phyloP scores from a whole-genome alignment of 192 early-diverging fungal genomes.

The Coemansia sp. region DNA sequence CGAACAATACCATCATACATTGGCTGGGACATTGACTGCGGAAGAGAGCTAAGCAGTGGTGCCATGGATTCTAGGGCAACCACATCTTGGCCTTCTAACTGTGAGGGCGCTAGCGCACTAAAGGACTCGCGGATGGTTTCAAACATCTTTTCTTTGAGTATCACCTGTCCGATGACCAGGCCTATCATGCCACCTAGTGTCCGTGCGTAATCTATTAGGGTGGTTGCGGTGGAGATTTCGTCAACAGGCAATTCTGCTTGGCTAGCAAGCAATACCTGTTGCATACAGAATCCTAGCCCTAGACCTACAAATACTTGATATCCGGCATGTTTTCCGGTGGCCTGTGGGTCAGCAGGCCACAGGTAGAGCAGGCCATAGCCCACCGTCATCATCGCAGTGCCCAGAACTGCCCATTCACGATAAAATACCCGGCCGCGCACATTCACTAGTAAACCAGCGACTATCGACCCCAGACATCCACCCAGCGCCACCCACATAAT shows the following conservation, averaged over 20 bases:
- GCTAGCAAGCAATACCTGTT: slow-evolving; percentile 45
- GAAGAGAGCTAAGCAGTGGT: slow-evolving; percentile 38
- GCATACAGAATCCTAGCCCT: slow-evolving; percentile 51
- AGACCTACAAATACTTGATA: slow-evolving; percentile 42
- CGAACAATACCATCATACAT: slow-evolving; percentile 37
- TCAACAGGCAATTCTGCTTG: slow-evolving; percentile 36
- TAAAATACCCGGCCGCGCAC: slow-evolving; percentile 38
- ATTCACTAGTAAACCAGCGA: slow-evolving; percentile 29
- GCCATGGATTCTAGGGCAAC: slow-evolving; percentile 32
- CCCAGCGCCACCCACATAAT: slow-evolving; percentile 43
- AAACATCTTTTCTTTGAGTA: slow-evolving; percentile 52
- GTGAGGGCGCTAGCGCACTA: slow-evolving; percentile 11
- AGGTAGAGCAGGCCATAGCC: slow-evolving; percentile 50
- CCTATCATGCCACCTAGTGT: slow-evolving; percentile 54
- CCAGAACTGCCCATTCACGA: slow-evolving; percentile 38
- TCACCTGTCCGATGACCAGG: slow-evolving; percentile 43
- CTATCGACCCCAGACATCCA: slow-evolving; percentile 24
- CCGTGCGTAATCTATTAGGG: slow-evolving; percentile 50
- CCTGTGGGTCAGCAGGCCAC: slow-evolving; percentile 24
- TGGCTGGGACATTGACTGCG: slow-evolving; percentile 3
- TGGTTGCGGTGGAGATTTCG: slow-evolving; percentile 50
- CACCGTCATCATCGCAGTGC: slow-evolving; percentile 37
- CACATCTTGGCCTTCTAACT: slow-evolving; percentile 36
- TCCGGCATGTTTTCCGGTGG: slow-evolving; percentile 20
- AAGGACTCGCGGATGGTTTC: slow-evolving; percentile 19